Base-by-base conservation (phyloP, 495 filamentous ascomycete genomes). In the Tetracladium setigerum region DNA sequence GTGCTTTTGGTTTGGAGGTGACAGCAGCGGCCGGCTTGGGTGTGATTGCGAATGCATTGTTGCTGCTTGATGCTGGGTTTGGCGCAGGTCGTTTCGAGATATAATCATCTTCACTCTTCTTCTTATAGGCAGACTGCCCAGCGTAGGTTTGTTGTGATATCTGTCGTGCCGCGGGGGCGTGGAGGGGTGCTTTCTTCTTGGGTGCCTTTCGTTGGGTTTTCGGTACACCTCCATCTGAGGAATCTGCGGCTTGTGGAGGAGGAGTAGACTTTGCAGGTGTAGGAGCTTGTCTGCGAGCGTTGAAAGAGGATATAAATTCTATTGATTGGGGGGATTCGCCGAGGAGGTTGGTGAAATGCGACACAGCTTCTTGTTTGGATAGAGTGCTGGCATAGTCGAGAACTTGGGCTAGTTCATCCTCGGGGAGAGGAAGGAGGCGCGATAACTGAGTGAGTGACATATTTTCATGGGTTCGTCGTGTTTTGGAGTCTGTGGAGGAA, bases 251-350 rank as follows among this genome's bases (percentile, higher is more conserved):
- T 16, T 34, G 34, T 47, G 15, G 4, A 4, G 31, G 18, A 31
- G 38, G 38, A 8, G 49, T 39, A 4, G 30, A 5, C 10, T 40
- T 17, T 12, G 50, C 41, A 2, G 44, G 9, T 24, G 44, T 27
- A 2, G 55, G 17, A 63, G 71, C 67, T 56, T 75, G 64, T 30
- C 86, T 79, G 27, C 79, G 82, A 9, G 81, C 70, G 61, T 92
- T 97, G 73, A 95, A 97, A 35, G 82, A 81, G 17, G 88, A 79
- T 56, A 98, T 95, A 62, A 97, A 98, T 49, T 95, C 89, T 49
- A 96, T 65, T 1, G 85, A 82, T 50, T 85, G 80, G 12, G 88
- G 77, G 5, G 87, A 87, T 61, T 95, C 87, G 38, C 89, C 92
- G 2, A 98, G 78, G 27, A 97, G 71, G 62, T 87, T 86, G 63